phyloP scores from a whole-genome alignment of 1,139 yeast species.

The Chernovozyma aurita region DNA sequence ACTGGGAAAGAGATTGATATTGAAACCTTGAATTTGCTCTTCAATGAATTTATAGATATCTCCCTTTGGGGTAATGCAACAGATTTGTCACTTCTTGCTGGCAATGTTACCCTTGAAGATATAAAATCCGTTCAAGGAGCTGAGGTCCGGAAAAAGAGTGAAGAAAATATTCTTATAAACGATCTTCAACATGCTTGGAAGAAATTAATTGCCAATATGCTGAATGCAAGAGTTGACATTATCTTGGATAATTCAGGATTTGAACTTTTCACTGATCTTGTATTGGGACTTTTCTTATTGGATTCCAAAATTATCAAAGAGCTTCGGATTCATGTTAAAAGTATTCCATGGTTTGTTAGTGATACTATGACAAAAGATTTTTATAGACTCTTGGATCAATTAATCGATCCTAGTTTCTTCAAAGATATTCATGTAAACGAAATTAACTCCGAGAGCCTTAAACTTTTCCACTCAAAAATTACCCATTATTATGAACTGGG shows the following conservation, averaged over 20 bases:
- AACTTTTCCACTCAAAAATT: slow-evolving; percentile 47
- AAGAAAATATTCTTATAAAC: slow-evolving; percentile 75
- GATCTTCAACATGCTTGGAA: slow-evolving; percentile 72
- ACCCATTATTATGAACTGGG: slow-evolving; percentile 46
- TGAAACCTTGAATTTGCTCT: slow-evolving; percentile 51
- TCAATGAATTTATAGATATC: slow-evolving; percentile 78
- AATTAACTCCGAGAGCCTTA: slow-evolving; percentile 20
- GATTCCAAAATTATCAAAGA: slow-evolving; percentile 61
- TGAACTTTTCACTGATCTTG: slow-evolving; percentile 85
- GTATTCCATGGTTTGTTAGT: slow-evolving; percentile 95
- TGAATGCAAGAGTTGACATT: slow-evolving; percentile 61
- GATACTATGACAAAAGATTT: slow-evolving; percentile 89
- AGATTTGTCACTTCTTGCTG: slow-evolving; percentile 83
- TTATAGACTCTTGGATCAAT: slow-evolving; percentile 52
- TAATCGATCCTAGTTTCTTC: slow-evolving; percentile 52
- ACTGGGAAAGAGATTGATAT: slow-evolving; percentile 21
- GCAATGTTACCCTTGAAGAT: slow-evolving; percentile 74
- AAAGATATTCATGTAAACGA: slow-evolving; percentile 31
- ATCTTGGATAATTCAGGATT: slow-evolving; percentile 94
- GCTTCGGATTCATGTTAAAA: slow-evolving; percentile 82
- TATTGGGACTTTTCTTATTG: slow-evolving; percentile 67
- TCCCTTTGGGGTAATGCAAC: slow-evolving; percentile 98
- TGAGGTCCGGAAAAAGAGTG: slow-evolving; percentile 77
- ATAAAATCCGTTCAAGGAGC: slow-evolving; percentile 89
- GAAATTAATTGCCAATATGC: slow-evolving; percentile 20